Evolutionary conservation across 345 rosid species (phyloP), one percentile per base, ranked within the genome.

Genomic region (Pugionium cornutum): DNA sequence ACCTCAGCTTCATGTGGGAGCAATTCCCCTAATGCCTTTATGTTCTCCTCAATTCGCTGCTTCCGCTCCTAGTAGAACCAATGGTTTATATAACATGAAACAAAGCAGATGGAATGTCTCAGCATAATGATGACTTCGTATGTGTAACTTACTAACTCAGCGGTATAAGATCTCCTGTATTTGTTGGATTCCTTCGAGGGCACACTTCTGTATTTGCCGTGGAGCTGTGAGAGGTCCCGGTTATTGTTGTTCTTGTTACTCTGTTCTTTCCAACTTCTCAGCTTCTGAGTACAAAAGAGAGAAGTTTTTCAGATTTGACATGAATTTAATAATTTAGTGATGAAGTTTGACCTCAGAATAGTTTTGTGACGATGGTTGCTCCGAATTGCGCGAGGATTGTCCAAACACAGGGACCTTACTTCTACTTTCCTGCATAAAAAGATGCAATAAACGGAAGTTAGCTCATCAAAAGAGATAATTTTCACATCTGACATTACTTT

Each of bases 1-100:
- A 84, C 86, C 83, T 81, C 72, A 3, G 50, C 62, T 58, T 83
- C 56, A 52, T 64, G 65, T 33, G 86, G 87, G 53, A 84, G 82
- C 69, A 81, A 70, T 64, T 78, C 72, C 33, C 71, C 82, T 74
- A 77, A 64, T 39, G 79, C 78, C 70, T 70, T 71, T 36, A 86
- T 58, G 62, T 75, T 66, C 53, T 79, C 79, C 36, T 71, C 66
- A 64, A 81, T 78, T 40, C 66, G 46, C 57, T 51, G 46, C 81
- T 69, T 82, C 29, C 87, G 82, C 59, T 58, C 53, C 84, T 82
- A 10, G 42, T 4, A 36, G 27, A 73, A 42, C 48, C 34, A 57
- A 30, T 50, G 64, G 42, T 40, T 10, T 32, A 50, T 11, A 51
- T 28, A 44, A 29, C 37, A 28, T 56, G 40, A 48, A 58, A 44